These are phyloP conservation scores for Vaccinium macrocarpon DNA, from an alignment of 148 eudicot genomes.

Conservation along the genomic window DNA sequence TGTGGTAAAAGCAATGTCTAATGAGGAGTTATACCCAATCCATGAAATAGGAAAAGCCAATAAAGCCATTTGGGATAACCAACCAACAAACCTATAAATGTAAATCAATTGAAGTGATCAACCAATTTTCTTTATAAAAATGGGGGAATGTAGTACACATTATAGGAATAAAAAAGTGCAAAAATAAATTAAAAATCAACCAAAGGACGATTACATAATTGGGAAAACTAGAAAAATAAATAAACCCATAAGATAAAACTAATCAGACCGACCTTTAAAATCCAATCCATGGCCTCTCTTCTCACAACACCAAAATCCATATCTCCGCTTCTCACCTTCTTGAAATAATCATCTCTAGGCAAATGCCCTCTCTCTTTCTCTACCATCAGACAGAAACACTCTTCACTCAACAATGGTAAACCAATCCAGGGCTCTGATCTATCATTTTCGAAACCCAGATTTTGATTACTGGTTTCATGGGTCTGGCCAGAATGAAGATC, in stretches of 20 bases:
- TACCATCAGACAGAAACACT: conserved; percentile 45
- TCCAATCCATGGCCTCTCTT: conserved; percentile 76
- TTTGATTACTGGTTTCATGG: conserved; percentile 18
- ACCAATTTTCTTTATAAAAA: background rate
- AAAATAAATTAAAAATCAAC: background rate
- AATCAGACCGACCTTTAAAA: conserved; percentile 57
- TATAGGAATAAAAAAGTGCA: background rate
- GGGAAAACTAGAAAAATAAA: background rate
- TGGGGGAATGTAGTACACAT: conserved; percentile 3
- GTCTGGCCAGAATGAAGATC: conserved; percentile 33
- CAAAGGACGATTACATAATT: background rate
- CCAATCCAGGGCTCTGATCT: conserved; percentile 38
- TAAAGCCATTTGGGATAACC: background rate
- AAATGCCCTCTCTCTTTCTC: conserved; percentile 55
- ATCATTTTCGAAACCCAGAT: conserved; percentile 8
- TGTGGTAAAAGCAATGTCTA: background rate
- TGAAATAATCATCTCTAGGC: conserved; percentile 63
- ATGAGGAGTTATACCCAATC: too few species aligned
- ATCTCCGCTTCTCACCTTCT: conserved; percentile 53
- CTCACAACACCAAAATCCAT: conserved; percentile 51
- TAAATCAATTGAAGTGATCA: background rate
- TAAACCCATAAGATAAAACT: background rate
- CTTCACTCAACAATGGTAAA: conserved; percentile 44
- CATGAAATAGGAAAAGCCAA: background rate
- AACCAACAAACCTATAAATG: background rate